phyloP scores from a whole-genome alignment of 129 eudicot genomes.

The Pseudognaphalium luteoalbum region DNA sequence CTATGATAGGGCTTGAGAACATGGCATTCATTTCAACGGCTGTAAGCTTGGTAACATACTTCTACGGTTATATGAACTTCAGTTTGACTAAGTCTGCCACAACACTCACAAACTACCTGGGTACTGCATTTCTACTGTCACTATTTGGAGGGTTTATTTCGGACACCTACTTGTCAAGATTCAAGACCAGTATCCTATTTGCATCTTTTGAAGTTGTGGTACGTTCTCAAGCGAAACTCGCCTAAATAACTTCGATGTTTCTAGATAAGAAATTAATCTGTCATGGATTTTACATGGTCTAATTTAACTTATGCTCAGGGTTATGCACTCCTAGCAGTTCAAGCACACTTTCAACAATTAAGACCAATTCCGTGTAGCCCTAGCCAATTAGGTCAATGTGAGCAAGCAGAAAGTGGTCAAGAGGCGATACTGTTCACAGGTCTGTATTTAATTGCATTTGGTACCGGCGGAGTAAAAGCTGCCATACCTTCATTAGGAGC shows the following conservation, averaged over 20 bases:
- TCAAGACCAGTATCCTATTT: conserved; percentile 56
- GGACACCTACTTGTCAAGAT: conserved; percentile 80
- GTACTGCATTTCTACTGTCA: conserved; percentile 64
- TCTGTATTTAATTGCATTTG: conserved; percentile 67
- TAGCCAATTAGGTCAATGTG: conserved; percentile 40
- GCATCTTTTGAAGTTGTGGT: conserved; percentile 68
- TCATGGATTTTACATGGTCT: not conserved
- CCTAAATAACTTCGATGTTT: not conserved
- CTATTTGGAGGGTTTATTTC: conserved; percentile 76
- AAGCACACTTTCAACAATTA: conserved; percentile 64
- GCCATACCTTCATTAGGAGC: conserved; percentile 81
- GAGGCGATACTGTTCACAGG: conserved; percentile 55
- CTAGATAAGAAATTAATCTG: not conserved
- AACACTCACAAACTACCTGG: conserved; percentile 68
- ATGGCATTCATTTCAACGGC: conserved; percentile 61
- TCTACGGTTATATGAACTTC: conserved; percentile 77
- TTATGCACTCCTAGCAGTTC: conserved; percentile 59
- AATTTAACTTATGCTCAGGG: conserved; percentile 42
- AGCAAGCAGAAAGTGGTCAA: conserved; percentile 54
- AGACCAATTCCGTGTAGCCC: conserved; percentile 74
- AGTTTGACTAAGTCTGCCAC: conserved; percentile 79
- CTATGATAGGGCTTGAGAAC: conserved; percentile 57
- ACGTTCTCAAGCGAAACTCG: conserved; percentile 10
- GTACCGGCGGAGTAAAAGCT: conserved; percentile 62
- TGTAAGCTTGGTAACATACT: conserved; percentile 69